Evolutionary conservation across 2,329 filamentous ascomycete genomes (phyloP).

Genomic region (Pyrenochaeta sp.): DNA sequence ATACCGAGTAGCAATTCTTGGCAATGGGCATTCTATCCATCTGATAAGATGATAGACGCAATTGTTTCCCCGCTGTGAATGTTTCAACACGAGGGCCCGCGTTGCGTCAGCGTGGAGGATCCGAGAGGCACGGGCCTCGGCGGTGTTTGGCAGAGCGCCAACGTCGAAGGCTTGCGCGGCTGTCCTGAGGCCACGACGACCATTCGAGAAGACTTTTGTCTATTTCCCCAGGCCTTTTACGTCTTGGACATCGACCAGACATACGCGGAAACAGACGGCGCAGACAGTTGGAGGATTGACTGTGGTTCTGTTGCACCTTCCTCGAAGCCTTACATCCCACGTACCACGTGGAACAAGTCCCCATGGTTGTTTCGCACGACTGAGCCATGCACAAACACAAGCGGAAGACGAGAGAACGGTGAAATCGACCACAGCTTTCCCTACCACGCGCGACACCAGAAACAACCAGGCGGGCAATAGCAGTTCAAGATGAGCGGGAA

Average conservation of each 20-base stretch:
- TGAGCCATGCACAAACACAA: slow-evolving; percentile 40
- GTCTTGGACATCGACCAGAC: no score
- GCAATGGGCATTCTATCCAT: no score
- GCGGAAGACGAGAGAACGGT: slow-evolving; percentile 38
- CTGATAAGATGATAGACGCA: neutral
- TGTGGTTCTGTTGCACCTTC: slow-evolving; percentile 22
- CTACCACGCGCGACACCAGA: slow-evolving; percentile 1
- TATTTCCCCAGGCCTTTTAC: slow-evolving; percentile 31
- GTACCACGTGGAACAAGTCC: slow-evolving; percentile 29
- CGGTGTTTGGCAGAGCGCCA: slow-evolving; percentile 21
- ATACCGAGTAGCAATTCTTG: no score
- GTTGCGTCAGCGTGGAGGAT: slow-evolving; percentile 19
- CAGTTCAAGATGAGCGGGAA: slow-evolving; percentile 37
- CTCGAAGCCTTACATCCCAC: slow-evolving; percentile 28
- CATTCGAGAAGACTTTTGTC: slow-evolving; percentile 13
- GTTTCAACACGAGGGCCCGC: slow-evolving; percentile 1
- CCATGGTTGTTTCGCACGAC: slow-evolving; percentile 38
- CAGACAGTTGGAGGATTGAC: no score
- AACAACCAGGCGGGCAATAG: neutral
- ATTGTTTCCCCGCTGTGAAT: neutral
- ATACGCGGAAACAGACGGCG: no score
- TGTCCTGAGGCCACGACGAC: slow-evolving; percentile 24
- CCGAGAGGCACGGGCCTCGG: slow-evolving; percentile 12
- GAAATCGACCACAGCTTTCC: slow-evolving; percentile 29
- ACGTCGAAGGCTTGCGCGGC: slow-evolving; percentile 21